A percentile compares a stretch with the other conserved stretches of the same genome.
These are phyloP conservation scores for Protostelium mycophagum DNA, from an alignment of 78 protist species.

Conservation along the genomic window DNA sequence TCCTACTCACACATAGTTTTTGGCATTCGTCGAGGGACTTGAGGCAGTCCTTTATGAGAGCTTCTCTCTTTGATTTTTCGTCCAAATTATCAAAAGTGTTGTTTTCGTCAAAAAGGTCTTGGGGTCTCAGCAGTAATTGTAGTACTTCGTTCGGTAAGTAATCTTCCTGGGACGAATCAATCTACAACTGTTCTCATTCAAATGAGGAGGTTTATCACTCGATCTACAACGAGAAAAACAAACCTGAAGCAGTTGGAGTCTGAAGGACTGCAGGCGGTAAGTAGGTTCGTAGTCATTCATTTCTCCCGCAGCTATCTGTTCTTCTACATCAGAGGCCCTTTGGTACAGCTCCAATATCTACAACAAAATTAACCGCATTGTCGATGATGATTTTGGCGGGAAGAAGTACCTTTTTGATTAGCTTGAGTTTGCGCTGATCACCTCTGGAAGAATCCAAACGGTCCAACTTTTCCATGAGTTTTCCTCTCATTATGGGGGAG, in stretches of 20 bases:
- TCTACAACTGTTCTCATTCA: no score
- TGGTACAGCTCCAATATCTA: not conserved
- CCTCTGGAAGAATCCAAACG: no score
- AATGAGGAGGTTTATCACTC: no score
- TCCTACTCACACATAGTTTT: no score
- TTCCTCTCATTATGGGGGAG: not conserved
- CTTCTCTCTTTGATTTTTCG: not conserved
- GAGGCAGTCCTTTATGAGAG: not conserved
- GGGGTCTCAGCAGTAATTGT: not conserved
- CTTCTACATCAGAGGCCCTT: not conserved
- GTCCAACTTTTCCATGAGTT: not conserved
- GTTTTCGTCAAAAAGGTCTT: not conserved
- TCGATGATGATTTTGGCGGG: no score
- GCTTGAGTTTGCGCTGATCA: no score
- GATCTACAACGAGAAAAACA: no score
- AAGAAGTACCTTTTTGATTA: no score
- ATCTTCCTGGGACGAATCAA: not conserved
- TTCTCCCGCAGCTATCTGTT: not conserved
- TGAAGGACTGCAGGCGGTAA: not conserved
- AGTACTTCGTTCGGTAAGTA: not conserved
- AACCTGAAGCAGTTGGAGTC: not conserved
- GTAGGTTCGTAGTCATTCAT: not conserved
- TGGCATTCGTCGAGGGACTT: not conserved
- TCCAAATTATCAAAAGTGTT: not conserved
- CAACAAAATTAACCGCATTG: not conserved